phyloP scores from a whole-genome alignment of 352 stramenopile genomes.

The Stramenopiles sp. region DNA sequence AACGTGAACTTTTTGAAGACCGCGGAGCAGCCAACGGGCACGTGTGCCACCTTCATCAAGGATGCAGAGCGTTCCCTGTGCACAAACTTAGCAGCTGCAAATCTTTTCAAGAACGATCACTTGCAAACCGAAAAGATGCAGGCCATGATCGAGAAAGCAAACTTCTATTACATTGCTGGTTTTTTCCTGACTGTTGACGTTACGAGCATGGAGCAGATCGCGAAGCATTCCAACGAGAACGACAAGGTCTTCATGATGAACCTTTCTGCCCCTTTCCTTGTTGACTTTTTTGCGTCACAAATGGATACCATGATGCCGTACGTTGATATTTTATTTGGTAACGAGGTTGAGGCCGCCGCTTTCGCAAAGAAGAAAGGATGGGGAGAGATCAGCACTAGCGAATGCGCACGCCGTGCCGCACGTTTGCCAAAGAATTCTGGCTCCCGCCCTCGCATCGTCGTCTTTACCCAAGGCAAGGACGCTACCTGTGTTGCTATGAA shows the following conservation, averaged over 20 bases:
- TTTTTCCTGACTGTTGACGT: slow-evolving; percentile 89
- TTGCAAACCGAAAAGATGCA: slow-evolving; percentile 36
- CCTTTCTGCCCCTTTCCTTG: slow-evolving; percentile 90
- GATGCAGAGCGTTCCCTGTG: slow-evolving; percentile 85
- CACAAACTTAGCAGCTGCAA: slow-evolving; percentile 89
- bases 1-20: slow-evolving; percentile 92
- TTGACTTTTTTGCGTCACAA: slow-evolving; percentile 79
- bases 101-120: slow-evolving; percentile 86
- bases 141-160: slow-evolving; percentile 73
- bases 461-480: slow-evolving; percentile 91
- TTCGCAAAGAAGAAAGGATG: slow-evolving; percentile 71
- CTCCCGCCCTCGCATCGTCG: slow-evolving; percentile 68
- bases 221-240: slow-evolving; percentile 69
- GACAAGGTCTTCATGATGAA: slow-evolving; percentile 91
- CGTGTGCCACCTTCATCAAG: slow-evolving; percentile 84
- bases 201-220: slow-evolving; percentile 32
- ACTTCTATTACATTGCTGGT: slow-evolving; percentile 87
- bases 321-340: slow-evolving; percentile 95
- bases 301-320: slow-evolving; percentile 75
- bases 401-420: slow-evolving; percentile 75
- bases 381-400: slow-evolving; percentile 48
- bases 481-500: slow-evolving; percentile 85
- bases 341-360: slow-evolving; percentile 89
- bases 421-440: slow-evolving; percentile 75
- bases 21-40: slow-evolving; percentile 70